phyloP scores from a whole-genome alignment of 1,139 yeast genomes.

The Kurtzmaniella quercitrusa region DNA sequence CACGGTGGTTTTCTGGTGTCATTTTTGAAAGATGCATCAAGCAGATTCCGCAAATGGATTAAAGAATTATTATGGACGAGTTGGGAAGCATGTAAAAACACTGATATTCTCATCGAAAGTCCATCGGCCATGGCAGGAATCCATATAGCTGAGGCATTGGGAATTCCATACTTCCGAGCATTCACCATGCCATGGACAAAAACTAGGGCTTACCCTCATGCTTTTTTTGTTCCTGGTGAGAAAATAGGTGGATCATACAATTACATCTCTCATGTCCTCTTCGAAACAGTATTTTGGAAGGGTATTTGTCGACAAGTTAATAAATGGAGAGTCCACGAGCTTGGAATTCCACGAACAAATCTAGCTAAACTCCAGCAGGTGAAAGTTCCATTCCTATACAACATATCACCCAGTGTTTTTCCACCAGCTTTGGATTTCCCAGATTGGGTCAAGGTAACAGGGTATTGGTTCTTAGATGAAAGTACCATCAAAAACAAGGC shows the following conservation, averaged over 20 bases:
- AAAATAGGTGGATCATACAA: conserved; percentile 91
- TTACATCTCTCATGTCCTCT: conserved; percentile 85
- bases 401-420: conserved; percentile 79
- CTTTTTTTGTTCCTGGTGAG: conserved; percentile 91
- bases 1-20: conserved; percentile 86
- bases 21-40: conserved; percentile 76
- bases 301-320: conserved; percentile 89
- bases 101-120: conserved; percentile 84
- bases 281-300: conserved; percentile 91
- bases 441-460: conserved; percentile 92
- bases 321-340: conserved; percentile 71
- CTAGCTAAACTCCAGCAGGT: conserved; percentile 68
- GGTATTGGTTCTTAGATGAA: conserved; percentile 93
- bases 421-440: conserved; percentile 93
- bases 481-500: conserved; percentile 38
- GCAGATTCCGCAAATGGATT: conserved; percentile 78
- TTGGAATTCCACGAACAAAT: conserved; percentile 65
- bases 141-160: conserved; percentile 88
- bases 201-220: conserved; percentile 94
- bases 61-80: conserved; percentile 61
- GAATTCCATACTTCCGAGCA: conserved; percentile 88
- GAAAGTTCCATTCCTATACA: conserved; percentile 83
- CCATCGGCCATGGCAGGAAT: conserved; percentile 96
- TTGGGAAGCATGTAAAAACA: conserved; percentile 82
- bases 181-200: conserved; percentile 99